Conservation (phyloP, 116 monocot genomes). For the Papilionanthe hybrid region DNA sequence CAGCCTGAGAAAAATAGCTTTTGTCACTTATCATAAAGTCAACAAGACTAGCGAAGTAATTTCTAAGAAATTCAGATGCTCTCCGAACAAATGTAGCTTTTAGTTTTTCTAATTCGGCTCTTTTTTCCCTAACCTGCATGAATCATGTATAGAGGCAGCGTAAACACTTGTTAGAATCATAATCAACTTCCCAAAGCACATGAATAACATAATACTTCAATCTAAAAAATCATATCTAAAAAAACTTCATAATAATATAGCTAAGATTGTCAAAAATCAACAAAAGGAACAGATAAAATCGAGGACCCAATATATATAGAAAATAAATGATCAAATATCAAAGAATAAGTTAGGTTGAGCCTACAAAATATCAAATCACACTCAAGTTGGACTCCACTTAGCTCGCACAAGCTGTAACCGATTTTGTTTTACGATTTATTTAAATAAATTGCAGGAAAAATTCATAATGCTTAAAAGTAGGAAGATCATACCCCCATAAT, state of each 20-base stretch:
- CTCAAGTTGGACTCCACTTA: background rate
- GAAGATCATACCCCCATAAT: background rate
- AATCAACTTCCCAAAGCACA: background rate
- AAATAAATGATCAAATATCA: background rate
- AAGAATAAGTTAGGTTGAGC: background rate
- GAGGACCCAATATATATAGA: background rate
- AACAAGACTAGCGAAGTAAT: slow-evolving; percentile 92
- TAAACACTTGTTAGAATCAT: background rate
- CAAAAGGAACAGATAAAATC: background rate
- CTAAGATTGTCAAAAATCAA: background rate
- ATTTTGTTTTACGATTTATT: background rate
- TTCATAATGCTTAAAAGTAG: background rate
- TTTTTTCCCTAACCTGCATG: slow-evolving; percentile 80
- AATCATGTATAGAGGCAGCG: background rate
- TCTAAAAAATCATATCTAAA: background rate
- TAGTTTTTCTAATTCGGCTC: slow-evolving; percentile 72
- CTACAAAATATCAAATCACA: background rate
- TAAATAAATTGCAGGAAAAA: background rate
- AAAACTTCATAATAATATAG: background rate
- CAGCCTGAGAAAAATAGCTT: slow-evolving; percentile 97
- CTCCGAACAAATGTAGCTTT: slow-evolving; percentile 82
- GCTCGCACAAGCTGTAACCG: background rate
- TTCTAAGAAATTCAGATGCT: slow-evolving; percentile 90
- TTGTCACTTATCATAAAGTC: slow-evolving; percentile 99
- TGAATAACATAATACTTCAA: background rate